Evolutionary conservation across 352 stramenopile species (phyloP).

Genomic region (Albugo candida): DNA sequence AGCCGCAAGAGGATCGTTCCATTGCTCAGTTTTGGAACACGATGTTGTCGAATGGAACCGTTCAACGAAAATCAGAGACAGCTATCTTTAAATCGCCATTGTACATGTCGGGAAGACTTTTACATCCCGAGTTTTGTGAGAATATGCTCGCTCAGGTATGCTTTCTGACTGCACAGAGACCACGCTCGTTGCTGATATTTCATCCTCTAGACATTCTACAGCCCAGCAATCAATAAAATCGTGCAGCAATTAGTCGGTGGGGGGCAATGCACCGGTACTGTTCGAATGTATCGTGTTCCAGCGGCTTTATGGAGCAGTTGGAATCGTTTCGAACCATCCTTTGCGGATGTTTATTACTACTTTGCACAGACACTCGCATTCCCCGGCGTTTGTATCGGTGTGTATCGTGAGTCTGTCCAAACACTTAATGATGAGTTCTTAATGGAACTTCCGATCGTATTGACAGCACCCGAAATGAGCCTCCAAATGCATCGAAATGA

Average conservation of each 20-base stretch:
- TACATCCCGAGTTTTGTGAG: constrained; percentile 68
- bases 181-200: neutral
- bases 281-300: constrained; percentile 36
- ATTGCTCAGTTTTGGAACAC: constrained; percentile 42
- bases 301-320: constrained; percentile 18
- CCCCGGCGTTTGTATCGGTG: constrained; percentile 40
- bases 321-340: constrained; percentile 9
- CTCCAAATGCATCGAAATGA: constrained; percentile 34
- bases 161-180: neutral
- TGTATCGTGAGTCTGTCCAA: constrained; percentile 55
- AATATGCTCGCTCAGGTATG: constrained; percentile 65
- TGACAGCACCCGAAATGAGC: constrained; percentile 35
- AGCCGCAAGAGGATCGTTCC: constrained; percentile 3
- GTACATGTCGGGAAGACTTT: constrained; percentile 65
- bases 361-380: constrained; percentile 31
- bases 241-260: constrained; percentile 58
- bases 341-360: constrained; percentile 34
- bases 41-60: constrained; percentile 27
- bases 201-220: constrained; percentile 46
- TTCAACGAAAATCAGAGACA: constrained; percentile 44
- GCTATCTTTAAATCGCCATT: constrained; percentile 64
- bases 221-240: constrained; percentile 73
- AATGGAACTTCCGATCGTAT: constrained; percentile 50
- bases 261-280: constrained; percentile 50
- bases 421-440: constrained; percentile 14